phyloP scores from a whole-genome alignment of 1,284 basidiomycete genomes.

The Malassezia furfur region DNA sequence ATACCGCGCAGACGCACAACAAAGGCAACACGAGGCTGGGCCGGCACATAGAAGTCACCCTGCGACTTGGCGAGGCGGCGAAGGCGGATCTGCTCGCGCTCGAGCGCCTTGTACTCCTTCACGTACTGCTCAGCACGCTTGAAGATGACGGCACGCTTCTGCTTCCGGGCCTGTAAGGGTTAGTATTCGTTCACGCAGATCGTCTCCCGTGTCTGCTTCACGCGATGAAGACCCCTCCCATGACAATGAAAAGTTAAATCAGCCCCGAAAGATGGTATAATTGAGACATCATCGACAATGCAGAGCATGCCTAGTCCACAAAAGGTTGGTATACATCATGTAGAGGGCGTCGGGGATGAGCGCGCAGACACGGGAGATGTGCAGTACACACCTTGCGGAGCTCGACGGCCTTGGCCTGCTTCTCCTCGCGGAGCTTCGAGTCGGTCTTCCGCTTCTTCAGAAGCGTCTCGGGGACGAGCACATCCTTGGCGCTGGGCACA shows the following conservation, averaged over 20 bases:
- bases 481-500: constrained; percentile 42
- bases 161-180: constrained; percentile 14
- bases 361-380: background rate
- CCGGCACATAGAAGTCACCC: constrained; percentile 94
- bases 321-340: constrained; percentile 36
- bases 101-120: constrained; percentile 84
- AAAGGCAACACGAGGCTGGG: constrained; percentile 94
- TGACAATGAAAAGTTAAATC: constrained; percentile 15
- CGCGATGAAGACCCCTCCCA: background rate
- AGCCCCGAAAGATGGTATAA: constrained; percentile 49
- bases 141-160: constrained; percentile 92
- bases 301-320: constrained; percentile 38
- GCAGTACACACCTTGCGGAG: constrained; percentile 70
- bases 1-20: constrained; percentile 87
- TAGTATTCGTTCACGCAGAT: background rate
- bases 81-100: constrained; percentile 92
- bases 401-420: constrained; percentile 70
- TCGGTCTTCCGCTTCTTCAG: constrained; percentile 83
- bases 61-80: constrained; percentile 83
- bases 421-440: constrained; percentile 94
- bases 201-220: too few relatives aligned
- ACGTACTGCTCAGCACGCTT: constrained; percentile 98
- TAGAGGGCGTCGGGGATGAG: background rate
- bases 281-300: constrained; percentile 41
- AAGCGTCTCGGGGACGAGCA: constrained; percentile 48